Evolutionary conservation across 257 asterid species (phyloP).

Genomic region (Primulina eburnea): DNA sequence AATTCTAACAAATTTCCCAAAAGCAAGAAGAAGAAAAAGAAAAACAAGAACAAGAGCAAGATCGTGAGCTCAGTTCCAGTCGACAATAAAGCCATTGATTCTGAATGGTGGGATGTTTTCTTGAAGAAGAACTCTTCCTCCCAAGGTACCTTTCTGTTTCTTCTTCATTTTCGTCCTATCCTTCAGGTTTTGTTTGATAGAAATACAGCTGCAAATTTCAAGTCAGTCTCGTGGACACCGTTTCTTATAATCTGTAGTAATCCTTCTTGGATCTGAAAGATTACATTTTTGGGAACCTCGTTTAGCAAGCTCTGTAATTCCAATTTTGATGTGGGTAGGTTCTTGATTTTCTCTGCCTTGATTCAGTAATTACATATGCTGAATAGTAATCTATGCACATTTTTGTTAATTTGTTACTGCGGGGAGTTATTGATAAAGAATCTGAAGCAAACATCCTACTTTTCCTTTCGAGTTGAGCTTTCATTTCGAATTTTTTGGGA

Average conservation of each 20-base stretch:
- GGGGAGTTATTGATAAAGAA: constrained; percentile 4
- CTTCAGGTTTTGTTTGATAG: neutral
- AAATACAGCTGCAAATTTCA: constrained; percentile 10
- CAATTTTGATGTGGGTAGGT: neutral
- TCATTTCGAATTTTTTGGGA: neutral
- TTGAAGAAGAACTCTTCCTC: constrained; percentile 65
- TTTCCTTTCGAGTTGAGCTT: neutral
- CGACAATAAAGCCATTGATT: constrained; percentile 65
- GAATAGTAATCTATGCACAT: neutral
- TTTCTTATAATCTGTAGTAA: neutral
- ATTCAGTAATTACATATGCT: neutral
- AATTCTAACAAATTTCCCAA: constrained; percentile 52
- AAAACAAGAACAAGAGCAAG: constrained; percentile 31
- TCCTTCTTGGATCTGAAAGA: constrained; percentile 10
- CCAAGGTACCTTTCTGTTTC: constrained; percentile 37
- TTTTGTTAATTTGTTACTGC: neutral
- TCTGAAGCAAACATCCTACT: neutral
- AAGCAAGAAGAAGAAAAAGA: constrained; percentile 54
- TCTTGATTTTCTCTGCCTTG: neutral
- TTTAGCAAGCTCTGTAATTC: neutral
- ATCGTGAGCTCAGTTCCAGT: constrained; percentile 34
- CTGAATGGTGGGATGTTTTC: constrained; percentile 92
- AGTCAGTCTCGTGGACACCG: neutral
- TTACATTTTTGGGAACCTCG: constrained; percentile 15
- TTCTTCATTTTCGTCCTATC: neutral